Conservation (phyloP, 2,329 filamentous ascomycete species). For the Aphanocladium album region DNA sequence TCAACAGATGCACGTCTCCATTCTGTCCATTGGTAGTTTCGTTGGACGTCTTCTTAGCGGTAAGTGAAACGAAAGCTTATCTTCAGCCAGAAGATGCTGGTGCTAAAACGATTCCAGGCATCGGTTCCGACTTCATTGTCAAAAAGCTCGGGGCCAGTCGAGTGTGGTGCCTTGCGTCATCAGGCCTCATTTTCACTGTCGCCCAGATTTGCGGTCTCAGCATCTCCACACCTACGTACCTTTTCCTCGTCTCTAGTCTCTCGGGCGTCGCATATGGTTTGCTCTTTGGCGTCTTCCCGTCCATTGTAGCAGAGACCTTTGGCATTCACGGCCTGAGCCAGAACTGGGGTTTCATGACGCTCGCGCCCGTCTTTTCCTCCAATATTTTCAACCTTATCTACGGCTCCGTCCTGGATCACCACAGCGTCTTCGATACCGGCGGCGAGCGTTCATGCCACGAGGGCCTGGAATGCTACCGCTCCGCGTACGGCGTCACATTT, state of each 20-base stretch:
- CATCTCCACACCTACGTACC: slow-evolving; percentile 69
- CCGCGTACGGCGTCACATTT: slow-evolving; percentile 77
- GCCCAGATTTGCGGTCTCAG: slow-evolving; percentile 74
- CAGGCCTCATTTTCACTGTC: slow-evolving; percentile 69
- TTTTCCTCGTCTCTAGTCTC: slow-evolving; percentile 73
- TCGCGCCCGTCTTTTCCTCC: slow-evolving; percentile 80
- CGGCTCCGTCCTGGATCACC: slow-evolving; percentile 74
- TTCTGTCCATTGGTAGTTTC: slow-evolving; percentile 87
- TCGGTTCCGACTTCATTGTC: slow-evolving; percentile 86
- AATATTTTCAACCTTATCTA: slow-evolving; percentile 94
- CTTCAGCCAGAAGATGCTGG: not conserved
- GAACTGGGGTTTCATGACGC: slow-evolving; percentile 95
- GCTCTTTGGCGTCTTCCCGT: slow-evolving; percentile 89
- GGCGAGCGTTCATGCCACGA: slow-evolving; percentile 72
- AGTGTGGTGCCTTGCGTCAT: slow-evolving; percentile 83
- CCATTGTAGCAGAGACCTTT: slow-evolving; percentile 83
- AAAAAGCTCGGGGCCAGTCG: slow-evolving; percentile 75
- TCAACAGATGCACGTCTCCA: slow-evolving; percentile 89
- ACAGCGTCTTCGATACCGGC: slow-evolving; percentile 62
- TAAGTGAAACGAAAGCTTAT: slow-evolving; percentile 32
- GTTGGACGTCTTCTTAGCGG: slow-evolving; percentile 72
- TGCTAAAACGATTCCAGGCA: slow-evolving; percentile 45
- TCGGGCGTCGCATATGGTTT: slow-evolving; percentile 90
- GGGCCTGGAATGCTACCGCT: slow-evolving; percentile 73
- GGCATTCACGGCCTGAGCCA: slow-evolving; percentile 84